Percentiles rank a stretch among this genome's conserved stretches.
Evolutionary conservation across 352 stramenopile genomes (phyloP).

Genomic region (Phytophthora ohioensis): DNA sequence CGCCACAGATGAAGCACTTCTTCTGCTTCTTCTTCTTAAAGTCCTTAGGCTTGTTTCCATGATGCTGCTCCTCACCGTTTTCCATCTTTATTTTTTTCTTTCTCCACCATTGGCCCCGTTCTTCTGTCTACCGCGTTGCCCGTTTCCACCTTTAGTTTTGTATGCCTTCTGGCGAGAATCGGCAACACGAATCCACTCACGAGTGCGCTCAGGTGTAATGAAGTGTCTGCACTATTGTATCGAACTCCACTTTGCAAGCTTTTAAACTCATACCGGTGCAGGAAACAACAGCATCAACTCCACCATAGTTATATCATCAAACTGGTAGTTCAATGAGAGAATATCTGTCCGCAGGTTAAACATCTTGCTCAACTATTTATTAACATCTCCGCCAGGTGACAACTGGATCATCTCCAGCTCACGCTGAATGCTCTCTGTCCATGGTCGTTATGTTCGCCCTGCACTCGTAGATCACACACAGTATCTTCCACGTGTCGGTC

Average conservation of each 20-base stretch:
- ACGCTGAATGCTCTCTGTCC: background rate
- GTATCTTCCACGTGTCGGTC: constrained; percentile 7
- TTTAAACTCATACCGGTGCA: constrained; percentile 1
- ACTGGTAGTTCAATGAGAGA: constrained; percentile 6
- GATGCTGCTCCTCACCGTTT: background rate
- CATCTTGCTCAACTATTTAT: constrained; percentile 22
- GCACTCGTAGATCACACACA: constrained; percentile 14
- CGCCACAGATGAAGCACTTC: constrained; percentile 8
- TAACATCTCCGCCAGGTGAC: constrained; percentile 1
- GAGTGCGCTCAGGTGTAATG: constrained; percentile 8
- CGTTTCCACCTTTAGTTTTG: background rate
- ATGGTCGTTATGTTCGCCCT: constrained; percentile 12
- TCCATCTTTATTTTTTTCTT: background rate
- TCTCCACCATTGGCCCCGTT: background rate
- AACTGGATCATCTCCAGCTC: constrained; percentile 11
- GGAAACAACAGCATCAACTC: constrained; percentile 9
- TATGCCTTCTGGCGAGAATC: constrained; percentile 5
- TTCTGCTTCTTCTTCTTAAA: constrained; percentile 5
- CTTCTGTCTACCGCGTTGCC: background rate
- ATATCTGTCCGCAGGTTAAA: constrained; percentile 25
- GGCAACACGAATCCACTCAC: constrained; percentile 12
- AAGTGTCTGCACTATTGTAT: constrained; percentile 1
- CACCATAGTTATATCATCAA: constrained; percentile 10
- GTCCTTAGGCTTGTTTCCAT: background rate
- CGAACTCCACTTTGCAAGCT: constrained; percentile 13